A percentile compares a stretch with the other conserved stretches of the same genome.
Conservation (phyloP, 2,329 filamentous ascomycete species). For the Aspergillus viridinutans region DNA sequence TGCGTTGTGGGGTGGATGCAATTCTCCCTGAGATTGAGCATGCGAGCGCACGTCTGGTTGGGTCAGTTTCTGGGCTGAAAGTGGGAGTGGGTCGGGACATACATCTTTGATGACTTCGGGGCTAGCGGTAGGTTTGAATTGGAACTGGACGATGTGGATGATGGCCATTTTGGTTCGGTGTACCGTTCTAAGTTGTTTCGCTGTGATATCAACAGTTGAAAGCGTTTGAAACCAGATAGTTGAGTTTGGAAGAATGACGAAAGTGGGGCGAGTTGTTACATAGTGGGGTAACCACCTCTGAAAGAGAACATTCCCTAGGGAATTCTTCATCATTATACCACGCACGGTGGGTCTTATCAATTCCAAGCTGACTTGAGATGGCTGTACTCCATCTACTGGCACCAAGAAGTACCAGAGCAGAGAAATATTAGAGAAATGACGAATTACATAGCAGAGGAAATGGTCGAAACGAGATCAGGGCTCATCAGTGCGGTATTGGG, state of each 20-base stretch:
- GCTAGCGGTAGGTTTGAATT: constrained; percentile 54
- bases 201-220: not conserved
- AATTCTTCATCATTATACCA: not conserved
- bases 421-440: not conserved
- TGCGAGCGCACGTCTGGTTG: constrained; percentile 50
- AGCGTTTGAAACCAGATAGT: not conserved
- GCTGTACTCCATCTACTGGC: not conserved
- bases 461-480: not conserved
- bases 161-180: constrained; percentile 53
- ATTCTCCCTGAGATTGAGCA: constrained; percentile 54
- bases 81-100: constrained; percentile 19
- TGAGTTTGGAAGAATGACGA: not conserved
- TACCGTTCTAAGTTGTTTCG: not conserved
- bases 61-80: not conserved
- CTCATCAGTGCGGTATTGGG: not conserved
- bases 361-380: not conserved
- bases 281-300: not conserved
- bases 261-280: not conserved
- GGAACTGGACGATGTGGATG: constrained; percentile 65
- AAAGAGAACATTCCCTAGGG: not conserved
- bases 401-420: not conserved
- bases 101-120: constrained; percentile 55
- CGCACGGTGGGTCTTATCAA: not conserved
- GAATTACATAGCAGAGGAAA: not conserved
- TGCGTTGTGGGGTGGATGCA: constrained; percentile 59